Conservation (phyloP, 2,329 filamentous ascomycete species). For the Calonectria fujianensis region DNA sequence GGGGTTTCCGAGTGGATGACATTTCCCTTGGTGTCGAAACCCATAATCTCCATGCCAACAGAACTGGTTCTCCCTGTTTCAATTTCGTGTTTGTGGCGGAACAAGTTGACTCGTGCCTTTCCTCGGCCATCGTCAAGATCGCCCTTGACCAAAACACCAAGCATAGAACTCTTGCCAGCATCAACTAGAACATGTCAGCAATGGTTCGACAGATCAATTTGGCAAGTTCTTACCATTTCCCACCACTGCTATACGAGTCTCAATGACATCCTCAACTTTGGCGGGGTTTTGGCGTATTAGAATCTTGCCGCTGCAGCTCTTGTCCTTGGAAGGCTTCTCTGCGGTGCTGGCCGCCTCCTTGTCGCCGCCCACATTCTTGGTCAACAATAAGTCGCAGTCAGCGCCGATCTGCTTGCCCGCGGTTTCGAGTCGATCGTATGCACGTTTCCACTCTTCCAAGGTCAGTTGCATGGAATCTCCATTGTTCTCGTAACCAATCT, state of each 20-base stretch:
- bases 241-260: slow-evolving; percentile 96
- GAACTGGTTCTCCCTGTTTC: slow-evolving; percentile 96
- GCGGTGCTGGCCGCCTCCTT: slow-evolving; percentile 79
- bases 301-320: slow-evolving; percentile 88
- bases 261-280: slow-evolving; percentile 90
- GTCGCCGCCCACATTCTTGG: slow-evolving; percentile 90
- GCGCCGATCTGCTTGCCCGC: slow-evolving; percentile 80
- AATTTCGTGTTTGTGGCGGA: slow-evolving; percentile 98
- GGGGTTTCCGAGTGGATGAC: slow-evolving; percentile 88
- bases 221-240: slow-evolving; percentile 81
- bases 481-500: slow-evolving; percentile 92
- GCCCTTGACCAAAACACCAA: slow-evolving; percentile 96
- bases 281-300: slow-evolving; percentile 85
- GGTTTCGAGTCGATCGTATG: slow-evolving; percentile 78
- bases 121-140: slow-evolving; percentile 95
- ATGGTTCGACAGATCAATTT: not conserved
- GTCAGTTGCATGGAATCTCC: slow-evolving; percentile 89
- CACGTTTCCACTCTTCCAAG: slow-evolving; percentile 83
- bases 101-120: slow-evolving; percentile 94
- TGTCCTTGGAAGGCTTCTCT: slow-evolving; percentile 77
- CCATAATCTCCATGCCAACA: slow-evolving; percentile 99
- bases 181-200: slow-evolving; percentile 77
- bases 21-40: slow-evolving; percentile 91
- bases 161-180: slow-evolving; percentile 96
- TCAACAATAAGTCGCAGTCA: slow-evolving; percentile 88